These are phyloP conservation scores for barley (Hordeum vulgare) DNA, from an alignment of 176 grass and related monocot genomes.

Conservation along the genomic window MorexV3_pseudomolecules_assembly NC_058522.1:239739341-239739840, in stretches of 20 bases:
- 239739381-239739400: conserved; percentile 9
- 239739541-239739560: neutral
- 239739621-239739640: too few relatives aligned
- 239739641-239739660: too few relatives aligned
- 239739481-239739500: conserved; percentile 44
- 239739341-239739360: conserved; percentile 19
- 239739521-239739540: conserved; percentile 32
- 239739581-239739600: neutral
- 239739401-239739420: neutral
- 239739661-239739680: too few relatives aligned
- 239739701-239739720: too few relatives aligned
- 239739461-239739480: conserved; percentile 30
- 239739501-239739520: neutral
- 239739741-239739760: too few relatives aligned
- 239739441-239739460: conserved; percentile 2
- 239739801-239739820: too few relatives aligned
- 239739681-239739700: too few relatives aligned
- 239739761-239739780: too few relatives aligned
- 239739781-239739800: too few relatives aligned
- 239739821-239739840: too few relatives aligned
- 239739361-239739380: conserved; percentile 17
- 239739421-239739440: conserved; percentile 10
- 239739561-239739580: neutral
- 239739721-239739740: too few relatives aligned
- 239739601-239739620: neutral